Base-by-base conservation (phyloP, 1,284 basidiomycete species). In the Vanrija sp. region DNA sequence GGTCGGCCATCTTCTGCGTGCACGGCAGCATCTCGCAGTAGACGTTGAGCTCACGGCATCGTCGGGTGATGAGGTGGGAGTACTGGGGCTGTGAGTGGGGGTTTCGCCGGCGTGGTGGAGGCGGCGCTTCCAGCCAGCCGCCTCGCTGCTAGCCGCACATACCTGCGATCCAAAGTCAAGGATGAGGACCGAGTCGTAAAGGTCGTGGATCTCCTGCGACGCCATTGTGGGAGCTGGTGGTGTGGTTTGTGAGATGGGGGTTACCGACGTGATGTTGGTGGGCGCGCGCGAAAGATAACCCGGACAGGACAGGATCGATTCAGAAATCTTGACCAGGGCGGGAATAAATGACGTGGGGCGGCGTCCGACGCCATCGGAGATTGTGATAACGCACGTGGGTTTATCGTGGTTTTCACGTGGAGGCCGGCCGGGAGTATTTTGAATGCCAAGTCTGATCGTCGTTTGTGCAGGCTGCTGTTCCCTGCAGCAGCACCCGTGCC, bases 11-110 rank as follows among this genome's bases (percentile, higher is more conserved):
- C 79, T 90, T 91, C 54, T 90, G 88, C 3, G 95, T 99, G 78
- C 96, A 99, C 40, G 96, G 93, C 80, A 98, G 85, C 75, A 99
- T 84, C 81, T 99, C 96, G 61, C 95, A 96, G 77, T 98, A 98
- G 55, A 98, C 75, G 61, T 92, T 93, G 74, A 95, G 84, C 78
- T 99, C 96, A 75, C 96, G 89, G 82, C 95, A 98, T 85, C 96
- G 83, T 74, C 96, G 81, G 18, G 95, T 97, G 78, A 98, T 98
- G 65, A 99, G 82, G 81, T 98, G 96, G 66, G 94, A 98, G 78
- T 98, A 98, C 89, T 96, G 60, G 6, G 34, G 2, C 7, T 2
- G 34, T 34, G 1, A 55, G 51, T 28, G 1, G 28, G 28, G 16
- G 21, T 12, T 34, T 34, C 26, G 28, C 3, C 3, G 34, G 34